Evolutionary conservation across 1,284 basidiomycete species (phyloP), one percentile per base, ranked within the genome.

Genomic region (Malassezia vespertilionis): DNA sequence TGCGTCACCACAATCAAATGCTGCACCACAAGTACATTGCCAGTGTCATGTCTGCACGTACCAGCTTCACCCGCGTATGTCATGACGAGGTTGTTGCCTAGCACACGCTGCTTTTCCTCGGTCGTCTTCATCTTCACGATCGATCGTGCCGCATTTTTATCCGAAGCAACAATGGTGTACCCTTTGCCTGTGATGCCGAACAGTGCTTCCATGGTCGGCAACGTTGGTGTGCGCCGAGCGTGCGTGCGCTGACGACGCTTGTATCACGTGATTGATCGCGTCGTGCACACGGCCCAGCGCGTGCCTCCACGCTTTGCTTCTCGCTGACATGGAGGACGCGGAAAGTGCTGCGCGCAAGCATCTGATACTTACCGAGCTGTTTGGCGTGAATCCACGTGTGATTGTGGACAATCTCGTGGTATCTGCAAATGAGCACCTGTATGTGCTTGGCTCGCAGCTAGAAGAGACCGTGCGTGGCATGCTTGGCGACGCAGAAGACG

Each of bases 101-200:
- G 78, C 26, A 79, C 78, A 74, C 89, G 90, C 75, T 91, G 89
- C 77, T 97, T 96, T 78, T 97, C 91, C 75, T 89, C 85, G 74
- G 95, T 87, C 24, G 79, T 74, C 76, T 97, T 95, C 87, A 96
- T 93, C 75, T 90, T 91, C 66, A 96, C 82, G 72, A 97, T 89
- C 18, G 86, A 91, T 51, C 85, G 79, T 5, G 81, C 82, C 6
- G 88, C 82, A 24, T 82, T 87, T 20, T 82, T 89, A 74, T 97
- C 91, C 21, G 88, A 83, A 3, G 89, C 89, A 59, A 69, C 58
- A 54, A 66, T 54, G 24, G 61, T 60, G 40, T 59, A 68, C 24
- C 67, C 67, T 51, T 66, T 66, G 43, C 68, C 69, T 12, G 69
- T 71, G 55, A 77, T 73, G 39, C 75, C 76, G 54, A 77, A 76